Conservation (phyloP, 805 yeast species). For the Sporopachydermia quercuum region DNA sequence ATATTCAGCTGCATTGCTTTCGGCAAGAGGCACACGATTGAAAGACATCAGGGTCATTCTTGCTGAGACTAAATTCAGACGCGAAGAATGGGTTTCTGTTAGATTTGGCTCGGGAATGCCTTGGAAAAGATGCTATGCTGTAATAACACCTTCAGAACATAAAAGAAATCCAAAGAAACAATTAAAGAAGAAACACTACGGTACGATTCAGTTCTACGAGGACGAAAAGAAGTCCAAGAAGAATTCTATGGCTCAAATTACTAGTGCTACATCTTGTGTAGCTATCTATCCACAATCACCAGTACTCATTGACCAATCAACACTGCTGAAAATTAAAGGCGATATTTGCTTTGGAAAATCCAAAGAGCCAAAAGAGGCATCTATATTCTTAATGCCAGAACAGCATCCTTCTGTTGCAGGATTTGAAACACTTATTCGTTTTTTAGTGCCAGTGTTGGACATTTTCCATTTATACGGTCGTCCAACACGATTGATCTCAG, state of each 20-base stretch:
- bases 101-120: slow-evolving; percentile 97
- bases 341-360: slow-evolving; percentile 29
- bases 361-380: slow-evolving; percentile 29
- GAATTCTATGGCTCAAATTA: slow-evolving; percentile 50
- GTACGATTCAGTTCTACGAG: slow-evolving; percentile 51
- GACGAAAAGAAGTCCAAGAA: slow-evolving; percentile 53
- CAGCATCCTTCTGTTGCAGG: slow-evolving; percentile 54
- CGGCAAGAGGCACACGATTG: slow-evolving; percentile 79
- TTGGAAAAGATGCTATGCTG: slow-evolving; percentile 90
- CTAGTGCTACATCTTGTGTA: slow-evolving; percentile 41
- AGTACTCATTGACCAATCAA: slow-evolving; percentile 53
- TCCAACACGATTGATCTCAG: slow-evolving; percentile 43
- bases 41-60: slow-evolving; percentile 78
- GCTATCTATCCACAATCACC: slow-evolving; percentile 74
- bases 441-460: slow-evolving; percentile 47
- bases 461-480: slow-evolving; percentile 52
- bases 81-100: slow-evolving; percentile 91
- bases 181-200: slow-evolving; percentile 21
- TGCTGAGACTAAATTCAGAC: slow-evolving; percentile 71
- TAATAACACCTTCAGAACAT: slow-evolving; percentile 44
- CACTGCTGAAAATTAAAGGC: slow-evolving; percentile 68
- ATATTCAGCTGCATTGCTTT: slow-evolving; percentile 84
- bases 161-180: slow-evolving; percentile 27
- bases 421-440: slow-evolving; percentile 53
- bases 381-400: slow-evolving; percentile 51